Conservation (phyloP, 495 filamentous ascomycete genomes). For the Evansstolkia leycettana region DNA sequence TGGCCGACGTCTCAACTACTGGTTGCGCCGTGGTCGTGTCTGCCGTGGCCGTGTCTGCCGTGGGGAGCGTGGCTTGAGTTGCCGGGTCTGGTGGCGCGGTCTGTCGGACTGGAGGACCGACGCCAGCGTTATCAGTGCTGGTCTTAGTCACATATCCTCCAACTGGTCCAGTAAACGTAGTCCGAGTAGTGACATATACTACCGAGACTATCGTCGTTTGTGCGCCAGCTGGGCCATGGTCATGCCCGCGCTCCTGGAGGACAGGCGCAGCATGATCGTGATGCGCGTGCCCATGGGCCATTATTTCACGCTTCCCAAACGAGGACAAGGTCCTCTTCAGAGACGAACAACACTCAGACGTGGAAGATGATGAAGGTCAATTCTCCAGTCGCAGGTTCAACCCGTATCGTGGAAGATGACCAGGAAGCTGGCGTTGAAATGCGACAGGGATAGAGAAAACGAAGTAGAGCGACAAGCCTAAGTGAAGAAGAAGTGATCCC, state of each 20-base stretch:
- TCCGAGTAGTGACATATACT: constrained; percentile 42
- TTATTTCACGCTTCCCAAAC: constrained; percentile 1
- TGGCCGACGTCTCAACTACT: constrained; percentile 1
- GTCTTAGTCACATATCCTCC: constrained; percentile 41
- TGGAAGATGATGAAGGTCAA: too few relatives aligned
- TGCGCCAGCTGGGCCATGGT: background rate
- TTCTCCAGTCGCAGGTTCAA: too few relatives aligned
- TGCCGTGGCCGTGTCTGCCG: too few relatives aligned
- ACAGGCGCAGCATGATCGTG: constrained; percentile 10
- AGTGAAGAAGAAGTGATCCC: too few relatives aligned
- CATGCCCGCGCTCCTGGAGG: constrained; percentile 5
- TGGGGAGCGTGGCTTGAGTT: too few relatives aligned
- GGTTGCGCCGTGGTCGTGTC: constrained; percentile 3
- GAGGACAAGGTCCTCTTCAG: background rate
- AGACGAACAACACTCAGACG: too few relatives aligned
- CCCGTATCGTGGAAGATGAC: too few relatives aligned
- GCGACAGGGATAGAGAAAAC: too few relatives aligned
- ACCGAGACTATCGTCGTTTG: constrained; percentile 8
- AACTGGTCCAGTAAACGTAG: constrained; percentile 43
- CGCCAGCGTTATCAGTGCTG: constrained; percentile 8
- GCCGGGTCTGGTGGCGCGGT: constrained; percentile 4
- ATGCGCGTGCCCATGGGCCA: constrained; percentile 19
- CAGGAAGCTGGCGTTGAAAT: too few relatives aligned
- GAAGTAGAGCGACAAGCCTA: too few relatives aligned
- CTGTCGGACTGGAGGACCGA: constrained; percentile 10